These are phyloP conservation scores for Plasmodium falciparum DNA, from an alignment of 169 alveolate genomes.

Conservation along the genomic window DNA sequence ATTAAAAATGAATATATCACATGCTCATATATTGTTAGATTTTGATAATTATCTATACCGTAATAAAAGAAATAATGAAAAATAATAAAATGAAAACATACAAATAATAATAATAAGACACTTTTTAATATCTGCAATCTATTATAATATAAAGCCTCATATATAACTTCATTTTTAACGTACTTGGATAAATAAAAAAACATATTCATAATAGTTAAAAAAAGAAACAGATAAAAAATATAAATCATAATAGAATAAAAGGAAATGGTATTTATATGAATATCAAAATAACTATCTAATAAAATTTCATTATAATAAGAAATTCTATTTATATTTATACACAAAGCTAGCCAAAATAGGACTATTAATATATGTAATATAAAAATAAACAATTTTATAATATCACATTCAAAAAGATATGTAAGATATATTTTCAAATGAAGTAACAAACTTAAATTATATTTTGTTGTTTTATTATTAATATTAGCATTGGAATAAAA, in stretches of 20 bases:
- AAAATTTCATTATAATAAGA: conserved; percentile 1
- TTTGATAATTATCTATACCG: conserved; percentile 62
- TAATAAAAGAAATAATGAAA: conserved; percentile 56
- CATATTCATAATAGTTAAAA: conserved; percentile 46
- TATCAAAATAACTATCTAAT: conserved; percentile 21
- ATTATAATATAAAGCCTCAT: conserved; percentile 56
- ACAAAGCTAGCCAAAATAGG: conserved; percentile 44
- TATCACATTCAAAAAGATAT: conserved; percentile 40
- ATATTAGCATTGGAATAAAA: not conserved
- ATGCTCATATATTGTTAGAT: conserved; percentile 40
- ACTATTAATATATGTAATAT: conserved; percentile 13
- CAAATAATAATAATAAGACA: conserved; percentile 20
- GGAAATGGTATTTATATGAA: conserved; percentile 28
- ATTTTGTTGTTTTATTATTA: not conserved
- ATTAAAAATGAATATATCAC: conserved; percentile 38
- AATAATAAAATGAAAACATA: conserved; percentile 52
- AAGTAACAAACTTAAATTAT: conserved; percentile 6
- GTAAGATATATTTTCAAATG: conserved; percentile 36
- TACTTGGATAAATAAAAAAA: conserved; percentile 40
- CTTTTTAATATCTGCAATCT: conserved; percentile 50
- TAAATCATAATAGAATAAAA: conserved; percentile 17
- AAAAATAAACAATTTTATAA: conserved; percentile 37
- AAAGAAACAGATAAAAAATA: conserved; percentile 41
- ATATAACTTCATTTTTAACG: conserved; percentile 49
- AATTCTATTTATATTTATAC: conserved; percentile 44